Evolutionary conservation across 1,139 yeast species (phyloP).

Genomic region (Debaryomyces fabryi): DNA sequence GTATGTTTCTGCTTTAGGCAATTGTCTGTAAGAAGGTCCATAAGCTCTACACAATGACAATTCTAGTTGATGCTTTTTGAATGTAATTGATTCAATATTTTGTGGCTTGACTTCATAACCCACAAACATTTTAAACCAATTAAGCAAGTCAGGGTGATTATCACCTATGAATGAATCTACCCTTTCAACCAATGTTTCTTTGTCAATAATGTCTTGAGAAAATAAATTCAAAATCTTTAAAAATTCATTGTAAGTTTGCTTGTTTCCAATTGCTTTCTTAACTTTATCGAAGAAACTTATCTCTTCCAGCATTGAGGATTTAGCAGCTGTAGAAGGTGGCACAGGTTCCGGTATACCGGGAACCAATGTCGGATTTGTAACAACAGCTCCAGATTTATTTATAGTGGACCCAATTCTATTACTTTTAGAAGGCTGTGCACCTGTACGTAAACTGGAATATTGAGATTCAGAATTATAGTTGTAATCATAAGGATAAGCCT

Average conservation of each 20-base stretch:
- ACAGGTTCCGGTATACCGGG: slow-evolving; percentile 89
- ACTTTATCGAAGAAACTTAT: slow-evolving; percentile 89
- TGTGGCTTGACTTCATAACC: slow-evolving; percentile 79
- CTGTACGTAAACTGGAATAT: slow-evolving; percentile 55
- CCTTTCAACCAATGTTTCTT: slow-evolving; percentile 76
- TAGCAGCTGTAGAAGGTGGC: slow-evolving; percentile 57
- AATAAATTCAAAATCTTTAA: slow-evolving; percentile 82
- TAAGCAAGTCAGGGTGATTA: slow-evolving; percentile 72
- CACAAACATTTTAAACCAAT: slow-evolving; percentile 91
- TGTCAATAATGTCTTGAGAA: slow-evolving; percentile 88
- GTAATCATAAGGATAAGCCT: slow-evolving; percentile 34
- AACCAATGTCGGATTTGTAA: slow-evolving; percentile 64
- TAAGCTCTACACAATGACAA: slow-evolving; percentile 82
- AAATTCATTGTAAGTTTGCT: slow-evolving; percentile 89
- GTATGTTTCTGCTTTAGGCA: slow-evolving; percentile 92
- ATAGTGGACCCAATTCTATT: slow-evolving; percentile 27
- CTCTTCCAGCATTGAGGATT: slow-evolving; percentile 74
- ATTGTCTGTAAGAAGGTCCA: slow-evolving; percentile 91
- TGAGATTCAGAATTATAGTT: slow-evolving; percentile 52
- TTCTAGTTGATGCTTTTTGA: slow-evolving; percentile 88
- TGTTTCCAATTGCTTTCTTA: slow-evolving; percentile 85
- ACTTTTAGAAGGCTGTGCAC: slow-evolving; percentile 27
- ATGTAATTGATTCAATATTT: slow-evolving; percentile 83
- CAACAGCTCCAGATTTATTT: slow-evolving; percentile 25
- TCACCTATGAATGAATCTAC: slow-evolving; percentile 84